These are phyloP conservation scores for Rhizopogon roseolus DNA, from an alignment of 768 basidiomycete genomes.

Conservation along the genomic window DNA sequence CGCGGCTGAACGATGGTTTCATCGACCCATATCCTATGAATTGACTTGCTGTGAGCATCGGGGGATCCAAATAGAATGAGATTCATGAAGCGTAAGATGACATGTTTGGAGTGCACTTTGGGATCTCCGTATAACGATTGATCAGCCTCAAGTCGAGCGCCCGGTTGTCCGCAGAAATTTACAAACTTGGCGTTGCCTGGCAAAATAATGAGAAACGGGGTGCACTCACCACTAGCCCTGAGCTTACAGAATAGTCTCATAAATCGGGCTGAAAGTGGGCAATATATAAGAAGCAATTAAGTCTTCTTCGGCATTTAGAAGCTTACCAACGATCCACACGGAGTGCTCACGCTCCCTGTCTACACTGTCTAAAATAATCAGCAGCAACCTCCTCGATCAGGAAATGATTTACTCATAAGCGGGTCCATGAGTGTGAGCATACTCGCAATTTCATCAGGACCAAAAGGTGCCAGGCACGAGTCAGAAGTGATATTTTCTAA, in stretches of 20 bases:
- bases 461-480: constrained; percentile 33
- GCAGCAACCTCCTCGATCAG: not conserved
- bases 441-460: constrained; percentile 27
- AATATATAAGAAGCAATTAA: not conserved
- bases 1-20: constrained; percentile 31
- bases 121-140: constrained; percentile 16
- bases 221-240: not conserved
- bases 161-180: constrained; percentile 31
- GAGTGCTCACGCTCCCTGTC: not conserved
- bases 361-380: not conserved
- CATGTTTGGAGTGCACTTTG: constrained; percentile 16
- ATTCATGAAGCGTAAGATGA: constrained; percentile 25
- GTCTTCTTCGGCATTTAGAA: not conserved
- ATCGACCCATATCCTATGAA: constrained; percentile 43
- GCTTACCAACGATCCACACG: not conserved
- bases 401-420: constrained; percentile 25
- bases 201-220: not conserved
- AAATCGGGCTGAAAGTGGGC: constrained; percentile 28
- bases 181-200: constrained; percentile 22
- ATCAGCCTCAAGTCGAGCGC: constrained; percentile 25
- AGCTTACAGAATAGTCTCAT: constrained; percentile 38
- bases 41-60: constrained; percentile 32
- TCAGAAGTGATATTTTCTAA: constrained; percentile 34
- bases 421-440: constrained; percentile 25
- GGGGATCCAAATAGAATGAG: constrained; percentile 42